Conservation (phyloP, 2,329 filamentous ascomycete species). For the Aspergillus jensenii region DNA sequence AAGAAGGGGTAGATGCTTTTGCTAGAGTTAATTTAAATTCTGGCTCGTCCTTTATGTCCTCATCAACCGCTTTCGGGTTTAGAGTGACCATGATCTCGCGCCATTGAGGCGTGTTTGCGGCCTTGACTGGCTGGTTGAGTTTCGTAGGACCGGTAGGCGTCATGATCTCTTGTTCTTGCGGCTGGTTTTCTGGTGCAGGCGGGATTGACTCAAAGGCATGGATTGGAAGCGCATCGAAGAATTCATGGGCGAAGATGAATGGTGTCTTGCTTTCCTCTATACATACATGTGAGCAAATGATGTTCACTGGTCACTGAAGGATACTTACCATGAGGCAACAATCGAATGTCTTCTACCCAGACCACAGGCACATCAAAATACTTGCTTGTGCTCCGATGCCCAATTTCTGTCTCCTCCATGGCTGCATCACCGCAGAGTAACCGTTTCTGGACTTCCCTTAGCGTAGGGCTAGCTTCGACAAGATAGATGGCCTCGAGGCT, state of each 20-base stretch:
- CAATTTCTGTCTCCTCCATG: conserved; percentile 69
- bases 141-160: conserved; percentile 50
- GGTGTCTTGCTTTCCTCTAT: conserved; percentile 69
- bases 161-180: conserved; percentile 51
- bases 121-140: conserved; percentile 42
- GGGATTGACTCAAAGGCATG: conserved; percentile 84
- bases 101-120: conserved; percentile 63
- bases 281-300: not conserved
- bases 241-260: conserved; percentile 95
- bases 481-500: conserved; percentile 87
- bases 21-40: conserved; percentile 88
- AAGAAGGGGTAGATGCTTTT: conserved; percentile 73
- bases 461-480: conserved; percentile 83
- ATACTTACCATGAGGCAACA: conserved; percentile 67
- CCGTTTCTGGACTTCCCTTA: conserved; percentile 75
- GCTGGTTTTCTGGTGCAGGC: conserved; percentile 45
- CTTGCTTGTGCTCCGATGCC: conserved; percentile 73
- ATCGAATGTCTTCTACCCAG: conserved; percentile 86
- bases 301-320: not conserved
- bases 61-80: conserved; percentile 57
- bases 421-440: conserved; percentile 74
- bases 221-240: conserved; percentile 96
- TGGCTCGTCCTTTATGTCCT: conserved; percentile 54
- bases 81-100: conserved; percentile 77
- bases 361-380: conserved; percentile 72